A percentile compares a stretch with the other conserved stretches of the same genome.
These are phyloP conservation scores for Medakamo hakoo DNA, from an alignment of 139 green algal species.

Conservation along the genomic window DNA sequence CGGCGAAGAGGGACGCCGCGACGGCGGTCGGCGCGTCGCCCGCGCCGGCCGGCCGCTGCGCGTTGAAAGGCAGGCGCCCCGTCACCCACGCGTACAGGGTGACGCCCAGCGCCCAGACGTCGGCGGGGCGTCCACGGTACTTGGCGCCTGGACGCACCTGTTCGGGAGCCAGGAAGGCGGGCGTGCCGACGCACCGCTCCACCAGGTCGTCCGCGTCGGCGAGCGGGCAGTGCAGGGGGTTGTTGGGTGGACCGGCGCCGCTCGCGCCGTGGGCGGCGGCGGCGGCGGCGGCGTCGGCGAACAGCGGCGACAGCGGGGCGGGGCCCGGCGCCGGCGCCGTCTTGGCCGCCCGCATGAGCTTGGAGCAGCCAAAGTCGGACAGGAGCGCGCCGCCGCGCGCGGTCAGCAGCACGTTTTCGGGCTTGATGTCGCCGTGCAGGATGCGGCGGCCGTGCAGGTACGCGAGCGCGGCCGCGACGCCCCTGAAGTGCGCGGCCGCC, in stretches of 20 bases:
- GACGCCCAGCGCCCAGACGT: constrained; percentile 66
- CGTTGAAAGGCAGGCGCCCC: constrained; percentile 59
- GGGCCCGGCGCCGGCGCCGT: too few relatives aligned
- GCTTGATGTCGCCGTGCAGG: constrained; percentile 75
- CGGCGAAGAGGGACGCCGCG: constrained; percentile 40
- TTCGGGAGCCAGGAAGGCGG: constrained; percentile 53
- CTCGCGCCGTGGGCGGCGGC: too few relatives aligned
- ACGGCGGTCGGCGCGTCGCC: neutral
- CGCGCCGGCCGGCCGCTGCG: too few relatives aligned
- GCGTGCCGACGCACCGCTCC: constrained; percentile 39
- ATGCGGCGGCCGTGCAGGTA: constrained; percentile 64
- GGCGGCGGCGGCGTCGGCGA: too few relatives aligned
- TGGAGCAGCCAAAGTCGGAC: constrained; percentile 69
- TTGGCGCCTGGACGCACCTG: constrained; percentile 29
- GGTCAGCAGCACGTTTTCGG: constrained; percentile 64
- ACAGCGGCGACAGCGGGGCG: too few relatives aligned
- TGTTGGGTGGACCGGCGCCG: too few relatives aligned
- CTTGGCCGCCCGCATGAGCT: constrained; percentile 21
- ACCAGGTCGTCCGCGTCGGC: constrained; percentile 32
- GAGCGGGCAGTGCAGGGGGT: too few relatives aligned
- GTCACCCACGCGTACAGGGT: constrained; percentile 68
- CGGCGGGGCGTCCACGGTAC: constrained; percentile 48
- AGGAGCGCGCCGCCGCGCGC: constrained; percentile 41
- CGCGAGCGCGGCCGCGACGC: constrained; percentile 49
- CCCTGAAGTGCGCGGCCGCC: constrained; percentile 51